A percentile compares a stretch with the other conserved stretches of the same genome.
Conservation (phyloP, 345 rosid genomes). For the Cardamine occulta region DNA sequence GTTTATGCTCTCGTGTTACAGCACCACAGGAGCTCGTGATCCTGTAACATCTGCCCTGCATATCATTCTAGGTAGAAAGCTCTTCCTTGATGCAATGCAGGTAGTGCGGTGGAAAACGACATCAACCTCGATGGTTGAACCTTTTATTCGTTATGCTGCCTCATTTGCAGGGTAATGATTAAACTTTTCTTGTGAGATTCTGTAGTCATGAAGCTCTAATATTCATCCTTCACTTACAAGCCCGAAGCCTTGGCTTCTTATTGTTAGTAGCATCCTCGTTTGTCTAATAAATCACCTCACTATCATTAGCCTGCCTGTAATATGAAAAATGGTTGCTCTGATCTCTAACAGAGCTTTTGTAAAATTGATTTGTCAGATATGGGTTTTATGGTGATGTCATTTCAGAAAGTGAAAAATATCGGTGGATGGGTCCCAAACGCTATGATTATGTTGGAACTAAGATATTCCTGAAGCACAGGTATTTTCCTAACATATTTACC, state of each 20-base stretch:
- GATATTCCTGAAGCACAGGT: slow-evolving; percentile 89
- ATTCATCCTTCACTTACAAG: slow-evolving; percentile 5
- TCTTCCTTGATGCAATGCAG: slow-evolving; percentile 85
- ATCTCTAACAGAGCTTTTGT: slow-evolving; percentile 41
- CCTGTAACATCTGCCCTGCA: slow-evolving; percentile 90
- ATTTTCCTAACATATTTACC: slow-evolving; percentile 18
- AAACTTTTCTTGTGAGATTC: slow-evolving; percentile 3
- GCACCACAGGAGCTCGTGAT: slow-evolving; percentile 96
- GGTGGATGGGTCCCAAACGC: slow-evolving; percentile 99
- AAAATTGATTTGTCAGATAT: slow-evolving; percentile 60
- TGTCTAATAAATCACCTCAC: not conserved
- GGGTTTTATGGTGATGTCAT: slow-evolving; percentile 98
- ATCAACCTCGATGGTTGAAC: slow-evolving; percentile 64
- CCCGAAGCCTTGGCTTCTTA: not conserved
- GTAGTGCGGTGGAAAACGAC: slow-evolving; percentile 91
- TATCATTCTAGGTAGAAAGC: slow-evolving; percentile 78
- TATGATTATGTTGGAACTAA: slow-evolving; percentile 96
- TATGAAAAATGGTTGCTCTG: not conserved
- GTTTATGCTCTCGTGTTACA: slow-evolving; percentile 45
- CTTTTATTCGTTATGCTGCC: slow-evolving; percentile 86
- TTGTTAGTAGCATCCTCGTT: slow-evolving; percentile 1
- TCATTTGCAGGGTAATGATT: slow-evolving; percentile 94
- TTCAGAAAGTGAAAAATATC: slow-evolving; percentile 87
- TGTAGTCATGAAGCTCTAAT: not conserved
- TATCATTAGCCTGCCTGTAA: not conserved